Conservation (phyloP, 305 asterid species). For the Rubia tinctorum region DNA sequence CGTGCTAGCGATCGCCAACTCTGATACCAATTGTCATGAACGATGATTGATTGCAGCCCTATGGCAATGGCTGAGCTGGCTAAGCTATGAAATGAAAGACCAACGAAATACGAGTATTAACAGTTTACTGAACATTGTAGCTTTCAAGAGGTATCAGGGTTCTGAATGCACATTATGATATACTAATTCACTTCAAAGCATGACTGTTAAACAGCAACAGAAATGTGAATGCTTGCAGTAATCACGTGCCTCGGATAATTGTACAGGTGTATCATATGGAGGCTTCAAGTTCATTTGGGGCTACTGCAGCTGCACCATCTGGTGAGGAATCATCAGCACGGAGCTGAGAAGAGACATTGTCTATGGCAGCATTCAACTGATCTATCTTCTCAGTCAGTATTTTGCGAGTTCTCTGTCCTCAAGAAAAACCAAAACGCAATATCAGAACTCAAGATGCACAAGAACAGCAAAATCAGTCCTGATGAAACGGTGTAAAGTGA, state of each 20-base stretch:
- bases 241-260: neutral
- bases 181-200: neutral
- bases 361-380: slow-evolving; percentile 36
- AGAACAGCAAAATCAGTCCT: neutral
- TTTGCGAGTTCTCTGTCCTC: slow-evolving; percentile 33
- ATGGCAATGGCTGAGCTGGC: neutral
- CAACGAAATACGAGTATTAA: neutral
- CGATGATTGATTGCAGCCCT: too few species aligned
- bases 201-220: neutral
- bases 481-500: too few species aligned
- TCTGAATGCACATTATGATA: neutral
- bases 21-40: too few species aligned
- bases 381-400: slow-evolving; percentile 34
- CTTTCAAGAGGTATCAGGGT: neutral
- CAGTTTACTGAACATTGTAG: neutral
- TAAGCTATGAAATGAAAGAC: neutral
- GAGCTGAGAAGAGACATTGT: slow-evolving; percentile 32
- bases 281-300: slow-evolving; percentile 31
- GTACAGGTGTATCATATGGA: slow-evolving; percentile 15
- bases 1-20: too few species aligned
- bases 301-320: slow-evolving; percentile 24
- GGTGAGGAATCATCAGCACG: slow-evolving; percentile 26
- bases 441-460: neutral
- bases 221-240: neutral
- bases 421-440: neutral